phyloP scores from a whole-genome alignment of 2,329 filamentous ascomycete species.

The Colletotrichum zoysiae region DNA sequence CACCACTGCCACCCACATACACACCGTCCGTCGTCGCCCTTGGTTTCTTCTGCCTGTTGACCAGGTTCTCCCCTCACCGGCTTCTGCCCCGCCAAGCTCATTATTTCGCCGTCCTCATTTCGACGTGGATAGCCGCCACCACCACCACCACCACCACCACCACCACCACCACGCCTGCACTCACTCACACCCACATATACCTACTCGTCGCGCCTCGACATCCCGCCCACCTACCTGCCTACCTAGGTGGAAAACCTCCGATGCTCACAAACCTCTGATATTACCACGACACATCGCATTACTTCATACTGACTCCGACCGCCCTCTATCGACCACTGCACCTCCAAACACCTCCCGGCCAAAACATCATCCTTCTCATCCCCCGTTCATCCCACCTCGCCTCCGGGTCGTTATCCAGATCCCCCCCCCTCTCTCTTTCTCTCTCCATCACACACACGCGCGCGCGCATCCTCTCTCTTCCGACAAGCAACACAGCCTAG shows the following conservation, averaged over 20 bases:
- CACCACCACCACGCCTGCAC: not conserved
- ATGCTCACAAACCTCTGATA: constrained; percentile 19
- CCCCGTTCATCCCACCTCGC: not conserved
- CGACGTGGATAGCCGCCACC: constrained; percentile 8
- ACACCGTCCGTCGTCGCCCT: not conserved
- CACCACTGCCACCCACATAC: not conserved
- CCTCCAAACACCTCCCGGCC: constrained; percentile 1
- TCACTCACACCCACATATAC: not conserved
- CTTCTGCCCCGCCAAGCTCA: constrained; percentile 27
- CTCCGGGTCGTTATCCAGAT: not conserved
- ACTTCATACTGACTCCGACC: constrained; percentile 33
- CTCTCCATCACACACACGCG: not conserved
- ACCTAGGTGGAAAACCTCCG: not conserved
- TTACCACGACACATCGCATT: constrained; percentile 30
- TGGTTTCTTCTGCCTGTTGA: constrained; percentile 42
- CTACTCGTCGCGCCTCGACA: constrained; percentile 1
- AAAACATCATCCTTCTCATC: constrained; percentile 27
- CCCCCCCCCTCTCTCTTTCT: not conserved
- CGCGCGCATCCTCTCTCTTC: not conserved
- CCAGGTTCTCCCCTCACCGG: constrained; percentile 36
- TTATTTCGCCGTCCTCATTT: constrained; percentile 13
- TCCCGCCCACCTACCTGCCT: not conserved
- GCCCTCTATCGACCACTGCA: constrained; percentile 19
- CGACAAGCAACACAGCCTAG: not conserved
- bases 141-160: constrained; percentile 7